Percentiles rank a stretch among this genome's conserved stretches.
These are phyloP conservation scores for Podospora pseudopauciseta DNA, from an alignment of 495 filamentous ascomycete species.

Conservation along the genomic window DNA sequence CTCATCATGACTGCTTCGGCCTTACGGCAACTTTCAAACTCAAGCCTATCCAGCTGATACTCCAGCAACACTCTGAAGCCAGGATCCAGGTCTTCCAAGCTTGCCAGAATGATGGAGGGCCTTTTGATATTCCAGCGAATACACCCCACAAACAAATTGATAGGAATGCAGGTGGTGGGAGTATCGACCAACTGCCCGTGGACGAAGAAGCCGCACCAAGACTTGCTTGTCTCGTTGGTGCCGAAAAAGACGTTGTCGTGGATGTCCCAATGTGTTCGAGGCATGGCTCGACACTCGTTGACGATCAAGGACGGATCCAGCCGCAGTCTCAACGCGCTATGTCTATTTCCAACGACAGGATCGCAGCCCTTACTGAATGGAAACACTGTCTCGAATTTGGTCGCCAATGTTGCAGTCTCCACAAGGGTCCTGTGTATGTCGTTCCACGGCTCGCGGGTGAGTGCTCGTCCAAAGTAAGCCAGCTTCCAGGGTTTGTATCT, in stretches of 20 bases:
- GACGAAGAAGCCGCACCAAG: background rate
- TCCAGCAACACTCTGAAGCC: background rate
- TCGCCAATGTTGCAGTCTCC: background rate
- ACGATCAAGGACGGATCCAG: background rate
- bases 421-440: background rate
- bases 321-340: background rate
- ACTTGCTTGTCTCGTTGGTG: background rate
- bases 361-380: background rate
- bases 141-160: background rate
- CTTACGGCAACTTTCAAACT: background rate
- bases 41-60: background rate
- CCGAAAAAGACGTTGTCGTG: background rate
- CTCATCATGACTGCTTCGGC: background rate
- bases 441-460: background rate
- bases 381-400: background rate
- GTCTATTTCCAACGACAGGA: background rate
- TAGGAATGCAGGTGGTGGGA: background rate
- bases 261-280: background rate
- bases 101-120: background rate
- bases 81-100: background rate
- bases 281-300: background rate
- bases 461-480: background rate
- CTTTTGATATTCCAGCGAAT: background rate
- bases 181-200: background rate
- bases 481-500: background rate